Base-by-base conservation (phyloP, 164 flowering plant genomes). In the Akebia trifoliata region DNA sequence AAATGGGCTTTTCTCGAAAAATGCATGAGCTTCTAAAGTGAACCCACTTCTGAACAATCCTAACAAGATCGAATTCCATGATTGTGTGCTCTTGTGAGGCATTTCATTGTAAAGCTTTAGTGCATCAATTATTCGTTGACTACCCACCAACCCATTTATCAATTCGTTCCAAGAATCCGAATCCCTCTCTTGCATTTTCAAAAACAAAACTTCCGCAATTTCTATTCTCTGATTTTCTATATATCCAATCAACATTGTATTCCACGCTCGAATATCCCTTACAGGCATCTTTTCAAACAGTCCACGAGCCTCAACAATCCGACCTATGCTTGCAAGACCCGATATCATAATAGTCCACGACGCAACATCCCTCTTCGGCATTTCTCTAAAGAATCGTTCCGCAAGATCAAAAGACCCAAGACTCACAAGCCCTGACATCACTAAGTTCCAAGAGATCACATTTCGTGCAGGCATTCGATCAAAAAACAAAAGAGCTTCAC, bases 271-370 rank as follows among this genome's bases (percentile, higher is more conserved):
- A 49, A 63, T 56, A 76, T 82, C 91, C 61, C 68, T 78, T 6
- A 50, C 62, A 1, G 81, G 84, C 79, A 80, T 82, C 36, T 68
- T 56, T 11, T 79, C 77, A 63, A 82, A 85, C 20, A 73, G 45
- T 6, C 47, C 32, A 12, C 81, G 72, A 12, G 85, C 85, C 64
- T 82, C 80, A 47, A 22, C 44, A 39, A 82, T 56, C 56, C 72
- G 54, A 7, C 85, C 85, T 1, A 52, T 59, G n/a, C 67, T 66
- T 7, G 68, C 59, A 57, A 65, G 62, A 17, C 73, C 82, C 17
- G 81, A 69, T 25, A 85, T 60, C 82, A 85, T 77, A 24, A 76
- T 74, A 34, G 87, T 82, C 85, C 78, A 81, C 0, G 87, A 80
- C 7, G 73, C 83, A 28, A 74, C 63, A 56, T 85, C 82, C 46